phyloP scores from a whole-genome alignment of 805 yeast genomes.

The Cyberlindnera mississippiensis region DNA sequence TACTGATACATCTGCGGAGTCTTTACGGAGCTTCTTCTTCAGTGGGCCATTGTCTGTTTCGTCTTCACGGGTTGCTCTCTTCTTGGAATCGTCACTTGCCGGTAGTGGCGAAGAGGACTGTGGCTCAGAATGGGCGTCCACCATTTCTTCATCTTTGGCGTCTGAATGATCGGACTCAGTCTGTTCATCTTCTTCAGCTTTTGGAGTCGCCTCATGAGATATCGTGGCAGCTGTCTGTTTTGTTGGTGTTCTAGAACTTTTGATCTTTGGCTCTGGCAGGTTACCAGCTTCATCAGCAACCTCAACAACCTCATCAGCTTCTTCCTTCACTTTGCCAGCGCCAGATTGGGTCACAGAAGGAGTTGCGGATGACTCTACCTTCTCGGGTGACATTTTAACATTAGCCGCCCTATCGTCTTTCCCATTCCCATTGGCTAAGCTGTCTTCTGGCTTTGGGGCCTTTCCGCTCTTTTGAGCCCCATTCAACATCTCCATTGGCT shows the following conservation, averaged over 20 bases:
- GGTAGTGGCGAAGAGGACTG: background rate
- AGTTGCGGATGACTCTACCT: too few relatives aligned
- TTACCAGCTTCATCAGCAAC: too few relatives aligned
- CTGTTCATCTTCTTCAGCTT: conserved; percentile 2
- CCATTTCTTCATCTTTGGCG: conserved; percentile 1
- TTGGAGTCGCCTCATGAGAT: background rate
- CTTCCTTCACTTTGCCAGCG: too few relatives aligned
- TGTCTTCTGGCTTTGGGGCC: too few relatives aligned
- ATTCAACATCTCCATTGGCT: too few relatives aligned
- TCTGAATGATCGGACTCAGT: conserved; percentile 9
- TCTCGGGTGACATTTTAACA: too few relatives aligned
- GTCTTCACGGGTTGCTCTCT: conserved; percentile 2
- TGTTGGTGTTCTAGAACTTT: background rate
- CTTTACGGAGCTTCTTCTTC: conserved; percentile 23
- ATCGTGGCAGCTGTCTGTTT: background rate
- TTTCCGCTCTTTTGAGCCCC: too few relatives aligned
- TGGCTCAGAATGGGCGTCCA: background rate
- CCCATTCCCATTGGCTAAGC: too few relatives aligned
- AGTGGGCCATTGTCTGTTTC: conserved; percentile 4
- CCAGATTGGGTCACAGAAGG: too few relatives aligned
- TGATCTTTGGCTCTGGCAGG: too few relatives aligned
- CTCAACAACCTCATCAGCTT: too few relatives aligned
- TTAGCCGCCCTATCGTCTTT: too few relatives aligned
- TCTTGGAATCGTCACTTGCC: background rate
- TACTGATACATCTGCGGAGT: conserved; percentile 17